Evolutionary conservation across 1,284 basidiomycete genomes (phyloP).

Genomic region (Kwoniella shivajii): DNA sequence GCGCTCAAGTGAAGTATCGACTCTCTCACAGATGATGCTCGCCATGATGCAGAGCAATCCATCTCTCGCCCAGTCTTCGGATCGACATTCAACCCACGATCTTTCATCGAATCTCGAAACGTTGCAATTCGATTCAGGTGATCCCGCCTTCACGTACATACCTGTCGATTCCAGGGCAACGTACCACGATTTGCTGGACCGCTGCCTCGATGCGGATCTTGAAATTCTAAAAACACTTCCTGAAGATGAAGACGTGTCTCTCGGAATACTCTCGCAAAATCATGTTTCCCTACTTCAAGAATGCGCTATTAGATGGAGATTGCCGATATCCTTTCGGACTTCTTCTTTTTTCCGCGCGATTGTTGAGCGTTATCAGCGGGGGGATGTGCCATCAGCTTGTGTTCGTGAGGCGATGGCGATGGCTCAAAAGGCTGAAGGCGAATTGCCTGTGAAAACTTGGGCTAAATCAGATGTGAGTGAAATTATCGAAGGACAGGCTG

Average conservation of each 20-base stretch:
- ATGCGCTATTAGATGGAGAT: constrained; percentile 86
- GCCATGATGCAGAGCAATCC: constrained; percentile 85
- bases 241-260: constrained; percentile 92
- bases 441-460: constrained; percentile 76
- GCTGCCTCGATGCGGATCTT: constrained; percentile 82
- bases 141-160: constrained; percentile 64
- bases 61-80: constrained; percentile 67
- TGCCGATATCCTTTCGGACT: constrained; percentile 75
- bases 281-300: constrained; percentile 85
- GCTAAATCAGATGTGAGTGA: constrained; percentile 72
- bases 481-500: neutral
- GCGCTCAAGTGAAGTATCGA: constrained; percentile 78
- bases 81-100: constrained; percentile 56
- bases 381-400: constrained; percentile 91
- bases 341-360: constrained; percentile 86
- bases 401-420: constrained; percentile 83
- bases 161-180: constrained; percentile 83
- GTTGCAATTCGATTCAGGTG: constrained; percentile 22
- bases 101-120: constrained; percentile 26
- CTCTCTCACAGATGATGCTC: constrained; percentile 84
- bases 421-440: constrained; percentile 69
- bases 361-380: constrained; percentile 81
- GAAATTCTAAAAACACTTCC: constrained; percentile 87
- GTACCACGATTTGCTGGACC: constrained; percentile 80
- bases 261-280: constrained; percentile 81